Evolutionary conservation across 2,329 filamentous ascomycete species (phyloP).

Genomic region (Claviceps sp.): DNA sequence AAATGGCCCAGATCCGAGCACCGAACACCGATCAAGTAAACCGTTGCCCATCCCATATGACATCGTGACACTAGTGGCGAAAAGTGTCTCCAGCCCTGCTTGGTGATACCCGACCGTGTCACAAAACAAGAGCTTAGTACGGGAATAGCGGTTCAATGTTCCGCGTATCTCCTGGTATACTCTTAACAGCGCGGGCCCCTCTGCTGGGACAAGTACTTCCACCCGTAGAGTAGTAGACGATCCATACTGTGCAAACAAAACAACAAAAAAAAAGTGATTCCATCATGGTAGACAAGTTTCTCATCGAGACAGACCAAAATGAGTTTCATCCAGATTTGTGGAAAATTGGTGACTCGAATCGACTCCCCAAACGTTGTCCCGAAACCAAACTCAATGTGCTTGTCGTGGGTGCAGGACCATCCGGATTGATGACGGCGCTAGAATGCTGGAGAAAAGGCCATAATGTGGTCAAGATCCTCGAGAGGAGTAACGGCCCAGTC

Average conservation of each 20-base stretch:
- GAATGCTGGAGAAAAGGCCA: constrained; percentile 10
- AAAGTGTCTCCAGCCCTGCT: too few species aligned
- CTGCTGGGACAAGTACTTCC: background rate
- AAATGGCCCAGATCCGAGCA: background rate
- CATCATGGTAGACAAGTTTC: background rate
- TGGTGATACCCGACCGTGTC: too few species aligned
- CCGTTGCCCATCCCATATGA: too few species aligned
- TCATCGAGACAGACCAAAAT: background rate
- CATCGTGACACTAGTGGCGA: too few species aligned
- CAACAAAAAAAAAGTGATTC: background rate
- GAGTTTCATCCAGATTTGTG: background rate
- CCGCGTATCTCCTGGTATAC: too few species aligned
- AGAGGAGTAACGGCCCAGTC: constrained; percentile 2
- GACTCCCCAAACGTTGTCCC: background rate
- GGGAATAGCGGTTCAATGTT: too few species aligned
- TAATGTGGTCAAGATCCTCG: constrained; percentile 8
- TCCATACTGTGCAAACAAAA: too few species aligned
- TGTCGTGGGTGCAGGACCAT: constrained; percentile 8
- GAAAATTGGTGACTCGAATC: background rate
- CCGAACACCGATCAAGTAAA: background rate
- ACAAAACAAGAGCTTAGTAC: too few species aligned
- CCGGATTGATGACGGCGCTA: constrained; percentile 6
- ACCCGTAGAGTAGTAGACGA: background rate
- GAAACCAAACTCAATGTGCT: constrained; percentile 6
- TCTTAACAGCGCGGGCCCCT: background rate